These are phyloP conservation scores for Xylaria sp. DNA, from an alignment of 2,329 filamentous ascomycete species.

Conservation along the genomic window DNA sequence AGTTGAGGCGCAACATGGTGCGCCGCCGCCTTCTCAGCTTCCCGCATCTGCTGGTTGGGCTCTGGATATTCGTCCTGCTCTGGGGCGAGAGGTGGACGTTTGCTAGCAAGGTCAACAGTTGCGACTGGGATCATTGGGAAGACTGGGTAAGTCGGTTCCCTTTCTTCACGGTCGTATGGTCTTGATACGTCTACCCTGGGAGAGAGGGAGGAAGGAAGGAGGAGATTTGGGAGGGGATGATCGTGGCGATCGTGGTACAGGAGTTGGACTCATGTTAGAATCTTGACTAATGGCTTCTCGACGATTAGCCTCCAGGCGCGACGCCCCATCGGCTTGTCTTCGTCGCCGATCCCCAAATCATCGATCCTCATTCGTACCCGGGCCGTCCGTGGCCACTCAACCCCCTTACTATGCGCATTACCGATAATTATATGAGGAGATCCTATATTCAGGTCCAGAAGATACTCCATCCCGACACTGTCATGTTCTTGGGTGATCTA, in stretches of 20 bases:
- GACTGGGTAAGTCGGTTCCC: slow-evolving; percentile 75
- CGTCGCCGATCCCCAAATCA: slow-evolving; percentile 89
- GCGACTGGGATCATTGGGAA: slow-evolving; percentile 90
- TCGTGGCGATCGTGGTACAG: neutral
- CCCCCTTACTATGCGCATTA: slow-evolving; percentile 68
- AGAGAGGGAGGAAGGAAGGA: neutral
- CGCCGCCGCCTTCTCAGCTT: slow-evolving; percentile 68
- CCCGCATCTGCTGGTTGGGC: slow-evolving; percentile 72
- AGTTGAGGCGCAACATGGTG: slow-evolving; percentile 60
- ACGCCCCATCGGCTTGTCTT: slow-evolving; percentile 86
- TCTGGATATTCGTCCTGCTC: slow-evolving; percentile 83
- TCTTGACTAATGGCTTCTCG: slow-evolving; percentile 24
- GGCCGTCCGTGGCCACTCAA: slow-evolving; percentile 74
- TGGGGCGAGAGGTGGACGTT: slow-evolving; percentile 90
- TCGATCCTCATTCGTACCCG: slow-evolving; percentile 95
- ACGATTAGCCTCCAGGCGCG: slow-evolving; percentile 75
- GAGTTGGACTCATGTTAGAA: neutral
- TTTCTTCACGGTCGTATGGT: neutral
- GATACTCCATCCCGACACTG: slow-evolving; percentile 81
- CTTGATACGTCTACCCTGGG: neutral
- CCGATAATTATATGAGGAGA: slow-evolving; percentile 89
- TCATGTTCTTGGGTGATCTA: slow-evolving; percentile 92
- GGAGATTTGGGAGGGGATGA: neutral
- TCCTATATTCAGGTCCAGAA: slow-evolving; percentile 83
- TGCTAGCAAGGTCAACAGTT: slow-evolving; percentile 73